A percentile compares a stretch with the other conserved stretches of the same genome.
Evolutionary conservation across 495 filamentous ascomycete genomes (phyloP).

Genomic region (Corynascus novoguineensis): DNA sequence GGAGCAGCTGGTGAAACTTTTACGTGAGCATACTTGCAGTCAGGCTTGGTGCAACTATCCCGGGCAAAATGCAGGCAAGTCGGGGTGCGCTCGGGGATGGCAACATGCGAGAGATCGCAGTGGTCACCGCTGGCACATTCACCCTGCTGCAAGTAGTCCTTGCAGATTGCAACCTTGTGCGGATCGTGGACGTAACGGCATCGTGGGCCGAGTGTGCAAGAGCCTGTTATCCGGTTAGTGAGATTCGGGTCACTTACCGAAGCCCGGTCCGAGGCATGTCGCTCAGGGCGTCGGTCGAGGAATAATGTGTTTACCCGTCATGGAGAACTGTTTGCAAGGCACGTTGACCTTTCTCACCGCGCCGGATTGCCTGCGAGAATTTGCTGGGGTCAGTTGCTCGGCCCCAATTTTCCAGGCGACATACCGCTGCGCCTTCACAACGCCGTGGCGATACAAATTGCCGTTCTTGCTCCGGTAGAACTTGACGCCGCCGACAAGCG

Average conservation of each 20-base stretch:
- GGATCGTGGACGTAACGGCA: constrained; percentile 85
- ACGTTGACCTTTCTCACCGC: constrained; percentile 64
- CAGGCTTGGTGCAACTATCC: constrained; percentile 81
- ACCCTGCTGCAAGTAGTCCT: constrained; percentile 73
- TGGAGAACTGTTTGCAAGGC: constrained; percentile 83
- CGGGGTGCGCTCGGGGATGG: constrained; percentile 78
- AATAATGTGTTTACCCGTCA: constrained; percentile 70
- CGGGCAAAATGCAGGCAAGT: constrained; percentile 85
- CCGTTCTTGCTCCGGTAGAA: constrained; percentile 89
- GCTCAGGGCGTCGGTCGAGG: constrained; percentile 33
- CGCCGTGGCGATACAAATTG: constrained; percentile 74
- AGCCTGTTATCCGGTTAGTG: constrained; percentile 53
- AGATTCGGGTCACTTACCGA: constrained; percentile 28
- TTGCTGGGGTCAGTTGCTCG: constrained; percentile 23
- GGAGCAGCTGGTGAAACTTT: constrained; percentile 73
- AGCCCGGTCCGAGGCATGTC: constrained; percentile 19
- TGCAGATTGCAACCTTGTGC: constrained; percentile 86
- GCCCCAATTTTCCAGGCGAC: constrained; percentile 22
- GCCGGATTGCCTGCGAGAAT: constrained; percentile 33
- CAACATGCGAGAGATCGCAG: constrained; percentile 92
- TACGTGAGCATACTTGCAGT: constrained; percentile 87
- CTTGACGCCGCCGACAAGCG: constrained; percentile 71
- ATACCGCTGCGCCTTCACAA: constrained; percentile 64
- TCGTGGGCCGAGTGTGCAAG: constrained; percentile 69
- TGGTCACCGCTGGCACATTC: constrained; percentile 70